Evolutionary conservation across 2,329 filamentous ascomycete species (phyloP), one percentile per base, ranked within the genome.

Genomic region (Pyrenophora teres): DNA sequence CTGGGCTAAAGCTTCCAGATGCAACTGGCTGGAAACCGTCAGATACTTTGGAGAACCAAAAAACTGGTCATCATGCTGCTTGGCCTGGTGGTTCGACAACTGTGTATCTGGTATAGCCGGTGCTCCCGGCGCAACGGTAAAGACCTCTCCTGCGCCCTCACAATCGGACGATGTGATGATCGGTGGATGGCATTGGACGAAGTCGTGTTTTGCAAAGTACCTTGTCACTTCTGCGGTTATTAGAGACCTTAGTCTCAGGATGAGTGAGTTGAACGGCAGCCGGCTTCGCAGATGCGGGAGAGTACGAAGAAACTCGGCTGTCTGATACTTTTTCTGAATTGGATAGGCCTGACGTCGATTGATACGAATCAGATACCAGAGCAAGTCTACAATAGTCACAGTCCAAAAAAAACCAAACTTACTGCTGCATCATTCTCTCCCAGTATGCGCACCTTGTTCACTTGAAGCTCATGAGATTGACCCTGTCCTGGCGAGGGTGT

Each of bases 81-180:
- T 57, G 13, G 47, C 30, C 37, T 77, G 72, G 30, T 77, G 72
- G 30, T 63, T 68, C 1, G 43, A 16, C 49, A 63, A 54, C 33
- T 25, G 31, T 31, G 41, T 40, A 15, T 27, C 45, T 40, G 52
- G 45, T 30, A 66, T 55, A 6, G 72, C 61, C 6, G 60, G 40
- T n/a, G 57, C 46, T 64, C 51, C 64, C 31, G 70, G 64, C 27
- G 67, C 59, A 32, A 97, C 78, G 8, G 85, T 85, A 67, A 99
- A 99, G 15, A 95, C 93, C 71, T 97, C 92, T 0, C 94, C 94
- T 2, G 92, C 94, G 3, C 94, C 94, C 77, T 99, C 94, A 68
- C 94, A 99, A 67, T 99, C 94, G 0, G 93, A 96, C 0, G 93
- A 97, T 1, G 94, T 97, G 67, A 99, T 90, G 65, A 97, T 87